Evolutionary conservation across 2,329 filamentous ascomycete genomes (phyloP), one percentile per base, ranked within the genome.

Genomic region (Trichoderma afroharzianum): DNA sequence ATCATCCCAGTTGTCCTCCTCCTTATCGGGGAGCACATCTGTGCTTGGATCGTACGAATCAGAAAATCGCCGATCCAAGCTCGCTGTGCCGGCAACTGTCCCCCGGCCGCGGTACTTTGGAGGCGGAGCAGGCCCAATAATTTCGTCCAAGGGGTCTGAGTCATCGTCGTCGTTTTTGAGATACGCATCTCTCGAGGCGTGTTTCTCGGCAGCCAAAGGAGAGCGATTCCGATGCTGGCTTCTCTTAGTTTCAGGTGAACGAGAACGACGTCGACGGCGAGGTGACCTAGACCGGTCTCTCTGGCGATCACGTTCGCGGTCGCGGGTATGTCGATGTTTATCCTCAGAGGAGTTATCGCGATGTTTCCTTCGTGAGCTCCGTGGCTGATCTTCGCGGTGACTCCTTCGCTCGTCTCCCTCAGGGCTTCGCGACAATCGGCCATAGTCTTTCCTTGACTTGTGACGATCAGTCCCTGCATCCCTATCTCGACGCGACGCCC

Each of bases 41-140:
- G 83, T 79, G 7, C 81, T 85, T 0, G 87, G 86, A 72, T 89
- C 85, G 75, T 91, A 92, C 63, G 84, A 87, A 1, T 89, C 83
- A 1, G 92, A 90, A 80, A 98, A 98, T 67, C 93, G 93, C 28
- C 87, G 85, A 77, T 98, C 94, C 74, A 98, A 97, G 11, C 88
- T 90, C 30, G 90, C 90, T 6, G 83, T 81, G 1, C 86, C 86
- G 5, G 86, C 83, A 50, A 88, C 85, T 15, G 88, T 88, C 47
- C 94, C 94, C 50, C 94, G 89, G 11, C 94, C 94, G 32, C 93
- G 90, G 63, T 77, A 77, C 58, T 74, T 80, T 4, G 83, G 82
- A 24, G 85, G 86, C 32, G 90, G 90, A 9, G 88, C 90, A 1
- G 94, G 94, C 0, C 94, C 95, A 39, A 97, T 90, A 24, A 95